These are phyloP conservation scores for Puccinia horiana DNA, from an alignment of 1,284 basidiomycete species.

Conservation along the genomic window DNA sequence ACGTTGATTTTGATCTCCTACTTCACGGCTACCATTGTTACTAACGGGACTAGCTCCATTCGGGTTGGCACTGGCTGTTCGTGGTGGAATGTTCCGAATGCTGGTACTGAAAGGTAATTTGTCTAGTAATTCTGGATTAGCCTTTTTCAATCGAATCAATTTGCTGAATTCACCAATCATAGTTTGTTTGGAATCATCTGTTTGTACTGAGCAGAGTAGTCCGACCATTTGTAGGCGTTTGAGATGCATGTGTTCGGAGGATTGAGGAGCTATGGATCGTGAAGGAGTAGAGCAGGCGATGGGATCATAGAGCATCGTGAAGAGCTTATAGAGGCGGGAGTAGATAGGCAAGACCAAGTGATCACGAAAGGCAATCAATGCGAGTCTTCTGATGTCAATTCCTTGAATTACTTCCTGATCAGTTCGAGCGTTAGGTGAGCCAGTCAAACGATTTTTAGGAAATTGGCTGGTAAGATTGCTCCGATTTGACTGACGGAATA, in stretches of 20 bases:
- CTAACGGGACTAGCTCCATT: neutral
- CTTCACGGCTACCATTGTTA: neutral
- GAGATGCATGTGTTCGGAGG: constrained; percentile 25
- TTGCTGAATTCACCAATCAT: constrained; percentile 34
- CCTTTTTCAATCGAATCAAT: constrained; percentile 25
- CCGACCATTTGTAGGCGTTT: constrained; percentile 46
- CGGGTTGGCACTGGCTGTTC: constrained; percentile 9
- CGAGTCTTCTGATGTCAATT: constrained; percentile 33
- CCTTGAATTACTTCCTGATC: constrained; percentile 5
- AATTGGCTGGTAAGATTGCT: neutral
- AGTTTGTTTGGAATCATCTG: constrained; percentile 16
- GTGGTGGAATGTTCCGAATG: constrained; percentile 8
- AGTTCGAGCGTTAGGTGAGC: constrained; percentile 1
- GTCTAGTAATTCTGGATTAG: constrained; percentile 16
- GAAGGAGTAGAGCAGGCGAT: too few species aligned
- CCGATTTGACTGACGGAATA: constrained; percentile 11
- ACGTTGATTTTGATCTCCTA: neutral
- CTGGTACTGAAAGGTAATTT: neutral
- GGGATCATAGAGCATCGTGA: constrained; percentile 23
- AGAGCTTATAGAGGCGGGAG: constrained; percentile 27
- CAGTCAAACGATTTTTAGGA: constrained; percentile 6
- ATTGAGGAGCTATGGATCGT: neutral
- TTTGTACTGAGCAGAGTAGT: constrained; percentile 22
- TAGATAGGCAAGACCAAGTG: constrained; percentile 6
- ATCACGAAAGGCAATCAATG: constrained; percentile 34